Evolutionary conservation across 495 filamentous ascomycete species (phyloP).

Genomic region (Trichoderma reesei): DNA sequence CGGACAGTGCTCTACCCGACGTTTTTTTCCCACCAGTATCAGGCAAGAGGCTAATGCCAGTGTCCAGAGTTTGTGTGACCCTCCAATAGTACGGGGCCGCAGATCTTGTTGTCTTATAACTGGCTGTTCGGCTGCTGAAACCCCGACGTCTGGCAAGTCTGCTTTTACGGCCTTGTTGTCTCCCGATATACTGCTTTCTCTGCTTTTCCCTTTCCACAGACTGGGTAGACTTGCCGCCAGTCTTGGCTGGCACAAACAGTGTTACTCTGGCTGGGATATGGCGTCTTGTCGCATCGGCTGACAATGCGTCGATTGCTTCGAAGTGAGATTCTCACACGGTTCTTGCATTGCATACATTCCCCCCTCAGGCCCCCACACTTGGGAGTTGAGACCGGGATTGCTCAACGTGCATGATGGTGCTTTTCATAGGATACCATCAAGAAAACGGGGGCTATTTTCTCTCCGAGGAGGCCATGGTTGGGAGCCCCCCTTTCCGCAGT

Average conservation of each 20-base stretch:
- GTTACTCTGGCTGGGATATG: neutral
- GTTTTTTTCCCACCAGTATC: neutral
- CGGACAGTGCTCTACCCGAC: conserved; percentile 1
- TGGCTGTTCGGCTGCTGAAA: neutral
- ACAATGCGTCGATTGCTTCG: neutral
- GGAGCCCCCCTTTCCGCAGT: neutral
- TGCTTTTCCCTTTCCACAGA: neutral
- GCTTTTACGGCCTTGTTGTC: neutral
- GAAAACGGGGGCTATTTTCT: neutral
- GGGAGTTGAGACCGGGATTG: neutral
- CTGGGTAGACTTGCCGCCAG: neutral
- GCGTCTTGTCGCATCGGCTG: neutral
- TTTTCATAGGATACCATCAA: neutral
- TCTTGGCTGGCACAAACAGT: neutral
- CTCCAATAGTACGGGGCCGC: neutral
- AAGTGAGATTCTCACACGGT: neutral
- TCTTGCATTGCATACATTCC: neutral
- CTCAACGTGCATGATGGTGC: neutral
- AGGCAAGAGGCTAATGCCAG: neutral
- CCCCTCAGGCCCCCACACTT: neutral
- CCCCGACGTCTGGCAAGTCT: neutral
- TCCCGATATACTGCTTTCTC: neutral
- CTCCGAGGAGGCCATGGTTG: neutral
- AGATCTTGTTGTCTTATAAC: neutral
- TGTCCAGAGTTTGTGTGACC: neutral